A percentile compares a stretch with the other conserved stretches of the same genome.
These are phyloP conservation scores for Solanum ossicruentum DNA, from an alignment of 257 asterid genomes.

Conservation along the genomic window DNA sequence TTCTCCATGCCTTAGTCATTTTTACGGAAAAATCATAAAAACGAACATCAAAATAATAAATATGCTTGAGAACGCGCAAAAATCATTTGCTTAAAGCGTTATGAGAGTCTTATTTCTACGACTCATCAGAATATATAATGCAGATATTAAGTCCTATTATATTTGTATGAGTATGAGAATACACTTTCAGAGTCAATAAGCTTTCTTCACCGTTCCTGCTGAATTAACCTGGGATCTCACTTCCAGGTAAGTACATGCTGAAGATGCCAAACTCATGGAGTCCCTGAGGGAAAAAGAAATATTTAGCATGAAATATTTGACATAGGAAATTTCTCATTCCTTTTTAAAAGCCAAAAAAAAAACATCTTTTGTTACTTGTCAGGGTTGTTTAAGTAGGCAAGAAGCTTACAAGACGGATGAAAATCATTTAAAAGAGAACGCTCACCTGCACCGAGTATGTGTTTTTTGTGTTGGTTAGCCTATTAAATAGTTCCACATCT, in stretches of 20 bases:
- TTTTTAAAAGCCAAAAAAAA: background rate
- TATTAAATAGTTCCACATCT: background rate
- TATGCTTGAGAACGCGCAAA: too few relatives aligned
- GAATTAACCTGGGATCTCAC: background rate
- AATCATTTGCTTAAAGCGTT: too few relatives aligned
- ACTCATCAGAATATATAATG: background rate
- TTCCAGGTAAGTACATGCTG: background rate
- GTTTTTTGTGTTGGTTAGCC: background rate
- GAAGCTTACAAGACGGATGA: background rate
- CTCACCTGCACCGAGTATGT: background rate
- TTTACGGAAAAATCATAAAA: too few relatives aligned
- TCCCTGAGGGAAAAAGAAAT: background rate
- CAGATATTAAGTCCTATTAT: background rate
- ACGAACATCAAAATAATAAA: too few relatives aligned
- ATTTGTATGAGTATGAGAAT: background rate
- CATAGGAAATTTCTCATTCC: background rate
- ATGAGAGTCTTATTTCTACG: too few relatives aligned
- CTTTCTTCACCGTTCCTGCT: background rate
- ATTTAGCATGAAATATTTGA: background rate
- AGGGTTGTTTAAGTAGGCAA: background rate
- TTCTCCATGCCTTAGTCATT: too few relatives aligned
- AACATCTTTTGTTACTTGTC: background rate
- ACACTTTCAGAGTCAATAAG: background rate
- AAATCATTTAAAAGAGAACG: background rate
- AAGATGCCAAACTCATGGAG: slow-evolving; percentile 6